A percentile compares a stretch with the other conserved stretches of the same genome.
phyloP scores from a whole-genome alignment of 1,284 basidiomycete genomes.

The Ceratobasidium sp. region DNA sequence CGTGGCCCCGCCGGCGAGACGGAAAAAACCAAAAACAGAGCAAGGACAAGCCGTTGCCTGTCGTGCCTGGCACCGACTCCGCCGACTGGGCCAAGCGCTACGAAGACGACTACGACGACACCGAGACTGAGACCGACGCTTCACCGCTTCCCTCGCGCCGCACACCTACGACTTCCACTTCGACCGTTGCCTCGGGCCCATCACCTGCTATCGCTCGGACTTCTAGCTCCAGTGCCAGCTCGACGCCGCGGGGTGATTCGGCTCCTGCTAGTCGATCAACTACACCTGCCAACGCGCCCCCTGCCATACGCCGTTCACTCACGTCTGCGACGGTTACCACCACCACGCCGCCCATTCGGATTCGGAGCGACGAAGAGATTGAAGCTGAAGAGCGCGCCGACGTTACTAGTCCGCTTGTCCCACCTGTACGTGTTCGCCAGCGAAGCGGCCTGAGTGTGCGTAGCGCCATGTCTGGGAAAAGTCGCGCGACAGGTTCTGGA shows the following conservation, averaged over 20 bases:
- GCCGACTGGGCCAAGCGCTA: neutral
- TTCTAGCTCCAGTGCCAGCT: slow-evolving; percentile 32
- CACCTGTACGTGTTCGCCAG: slow-evolving; percentile 37
- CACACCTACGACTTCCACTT: slow-evolving; percentile 25
- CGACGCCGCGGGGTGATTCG: slow-evolving; percentile 7
- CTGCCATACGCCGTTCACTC: neutral
- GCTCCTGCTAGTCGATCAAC: slow-evolving; percentile 20
- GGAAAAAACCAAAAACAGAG: neutral
- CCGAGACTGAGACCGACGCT: slow-evolving; percentile 36
- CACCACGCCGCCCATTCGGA: slow-evolving; percentile 16
- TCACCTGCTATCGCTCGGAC: slow-evolving; percentile 5
- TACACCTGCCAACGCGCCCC: slow-evolving; percentile 30
- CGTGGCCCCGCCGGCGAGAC: slow-evolving; percentile 48
- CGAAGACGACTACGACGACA: slow-evolving; percentile 37
- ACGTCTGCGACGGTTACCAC: slow-evolving; percentile 2
- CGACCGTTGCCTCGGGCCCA: neutral
- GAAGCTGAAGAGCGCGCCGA: slow-evolving; percentile 66
- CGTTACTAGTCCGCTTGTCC: slow-evolving; percentile 42
- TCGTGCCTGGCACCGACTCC: neutral
- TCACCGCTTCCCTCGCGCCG: slow-evolving; percentile 17
- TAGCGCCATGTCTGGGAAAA: slow-evolving; percentile 16
- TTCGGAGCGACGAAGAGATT: slow-evolving; percentile 69
- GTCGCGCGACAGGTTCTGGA: neutral
- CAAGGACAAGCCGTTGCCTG: neutral
- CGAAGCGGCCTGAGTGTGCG: slow-evolving; percentile 30